Base-by-base conservation (phyloP, 768 basidiomycete species). In the Collybia mongolica region DNA sequence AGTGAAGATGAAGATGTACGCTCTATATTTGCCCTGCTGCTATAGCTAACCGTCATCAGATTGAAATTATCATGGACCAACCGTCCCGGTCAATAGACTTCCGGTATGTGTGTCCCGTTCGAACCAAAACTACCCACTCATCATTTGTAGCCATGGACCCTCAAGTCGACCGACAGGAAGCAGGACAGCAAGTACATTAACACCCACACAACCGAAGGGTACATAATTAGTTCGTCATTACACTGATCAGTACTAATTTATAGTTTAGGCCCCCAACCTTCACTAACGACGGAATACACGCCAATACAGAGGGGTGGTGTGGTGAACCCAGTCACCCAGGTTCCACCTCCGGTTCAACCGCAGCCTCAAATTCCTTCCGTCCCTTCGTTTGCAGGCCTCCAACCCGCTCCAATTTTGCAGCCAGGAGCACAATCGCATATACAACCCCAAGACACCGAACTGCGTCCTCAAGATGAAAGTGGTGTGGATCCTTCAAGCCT, bases 1-100 rank as follows among this genome's bases (percentile, higher is more conserved):
- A 72, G 76, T 67, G 57, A 77, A 70, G 76, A 65, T 72, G 84
- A 84, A 55, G 72, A 68, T 51, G 72, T 68, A 44, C 52, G 59
- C 54, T 19, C 11, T 42, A n/a, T n/a, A 51, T 15, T 37, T 9
- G 54, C 36, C 12, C 12, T 39, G 39, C 7, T 44, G 37, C 6
- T 40, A 42, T 43, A 23, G 29, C 43, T 20, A 39, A 48, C 44
- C 47, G 17, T 39, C 9, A 92, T 87, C 86, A 96, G 64, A 77
- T 96, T 54, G 93, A 96, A 72, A 89, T 96, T 57, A 93, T 96
- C 48, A 86, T 92, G 82, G 91, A 96, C 60, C 83, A 83, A 2
- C 73, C 83, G 7, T 67, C 82, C 15, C 84, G 83, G 48, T 87
- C 84, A 4, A 69, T 89, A 17, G 90, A 93, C 70, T 82, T 92